Evolutionary conservation across 805 yeast genomes (phyloP).

Genomic region (Saccharomycopsis fodiens): DNA sequence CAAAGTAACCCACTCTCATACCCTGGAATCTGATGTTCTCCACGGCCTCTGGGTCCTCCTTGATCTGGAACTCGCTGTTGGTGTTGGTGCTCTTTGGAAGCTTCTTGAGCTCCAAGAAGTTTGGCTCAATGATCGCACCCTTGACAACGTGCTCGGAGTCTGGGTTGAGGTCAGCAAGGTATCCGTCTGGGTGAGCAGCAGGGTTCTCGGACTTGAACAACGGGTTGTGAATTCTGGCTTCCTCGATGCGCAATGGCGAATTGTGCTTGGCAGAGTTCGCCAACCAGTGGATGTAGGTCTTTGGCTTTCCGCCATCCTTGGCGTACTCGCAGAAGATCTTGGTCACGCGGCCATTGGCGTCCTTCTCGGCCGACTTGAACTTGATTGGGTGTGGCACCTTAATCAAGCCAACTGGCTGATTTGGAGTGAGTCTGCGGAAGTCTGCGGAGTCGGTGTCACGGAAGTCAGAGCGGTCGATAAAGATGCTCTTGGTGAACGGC

Average conservation of each 20-base stretch:
- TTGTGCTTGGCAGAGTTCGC: constrained; percentile 56
- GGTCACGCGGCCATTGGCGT: constrained; percentile 48
- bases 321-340: constrained; percentile 70
- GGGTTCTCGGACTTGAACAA: constrained; percentile 91
- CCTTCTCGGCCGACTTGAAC: constrained; percentile 61
- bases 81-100: constrained; percentile 70
- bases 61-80: constrained; percentile 57
- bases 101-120: constrained; percentile 60
- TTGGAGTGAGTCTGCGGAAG: constrained; percentile 89
- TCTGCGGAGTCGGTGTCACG: constrained; percentile 55
- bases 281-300: constrained; percentile 96
- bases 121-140: constrained; percentile 70
- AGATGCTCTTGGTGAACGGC: constrained; percentile 69
- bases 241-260: constrained; percentile 59
- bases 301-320: constrained; percentile 63
- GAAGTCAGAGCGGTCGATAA: constrained; percentile 85
- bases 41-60: constrained; percentile 53
- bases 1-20: constrained; percentile 91
- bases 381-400: constrained; percentile 80
- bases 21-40: constrained; percentile 98
- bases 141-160: constrained; percentile 63
- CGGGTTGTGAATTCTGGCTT: constrained; percentile 82
- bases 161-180: constrained; percentile 72
- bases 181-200: constrained; percentile 79
- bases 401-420: constrained; percentile 90